Base-by-base conservation (phyloP, 129 eudicot species). In the Deinandra increscens region DNA sequence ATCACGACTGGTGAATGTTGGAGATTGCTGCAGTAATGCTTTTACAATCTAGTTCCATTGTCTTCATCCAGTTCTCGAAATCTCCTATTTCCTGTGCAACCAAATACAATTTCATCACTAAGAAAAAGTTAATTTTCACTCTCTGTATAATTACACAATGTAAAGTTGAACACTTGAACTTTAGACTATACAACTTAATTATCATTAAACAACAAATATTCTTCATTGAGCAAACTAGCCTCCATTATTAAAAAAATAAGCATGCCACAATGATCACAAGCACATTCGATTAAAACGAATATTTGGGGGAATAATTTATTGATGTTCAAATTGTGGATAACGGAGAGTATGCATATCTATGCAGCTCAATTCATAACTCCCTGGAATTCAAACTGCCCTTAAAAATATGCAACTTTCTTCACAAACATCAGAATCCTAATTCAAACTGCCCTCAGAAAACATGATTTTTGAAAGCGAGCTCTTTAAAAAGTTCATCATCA, bases 61-160 rank as follows among this genome's bases (percentile, higher is more conserved):
- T 89, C 95, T 93, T 93, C 88, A 89, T 93, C 98, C 98, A 93
- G 74, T 92, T 92, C 85, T 92, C 98, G 39, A 92, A 92, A 61
- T 92, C 97, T 60, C 97, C 96, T 73, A 91, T 88, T 86, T 91
- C 97, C 97, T 91, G 86, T 18, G 1, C 22, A 67, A 51, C 41
- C 75, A 63, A 62, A 55, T 59, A 59, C 3, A 59, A 33, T 43
- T 33, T 26, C 68, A 60, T 9, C 17, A 19, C 22, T n/a, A 34
- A 48, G 34, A 64, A 68, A 41, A 9, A 10, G 15, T 66, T 26
- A 3, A 42, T 5, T 15, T 50, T 23, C 39, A 55, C 61, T 46
- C 53, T 46, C 19, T 13, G 56, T 65, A n/a, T 22, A 2, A 66
- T n/a, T 15, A 36, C 20, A 43, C 22, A 69, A 69, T 4, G 19